These are phyloP conservation scores for Ogataea polymorpha DNA, from an alignment of 805 yeast genomes.

Conservation along the genomic window DNA sequence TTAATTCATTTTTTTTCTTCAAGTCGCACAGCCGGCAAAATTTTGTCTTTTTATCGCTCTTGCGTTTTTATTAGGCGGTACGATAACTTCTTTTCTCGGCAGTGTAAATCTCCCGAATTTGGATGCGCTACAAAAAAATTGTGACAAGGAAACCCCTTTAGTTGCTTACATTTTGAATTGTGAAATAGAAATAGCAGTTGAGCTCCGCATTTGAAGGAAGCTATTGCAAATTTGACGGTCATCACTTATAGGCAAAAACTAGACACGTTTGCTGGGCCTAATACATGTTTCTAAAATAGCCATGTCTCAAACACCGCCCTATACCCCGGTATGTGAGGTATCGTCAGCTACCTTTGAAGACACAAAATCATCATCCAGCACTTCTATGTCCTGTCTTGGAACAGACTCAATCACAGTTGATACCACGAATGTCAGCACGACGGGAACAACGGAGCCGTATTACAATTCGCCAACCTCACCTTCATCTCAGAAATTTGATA, in stretches of 20 bases:
- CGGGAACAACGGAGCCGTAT: conserved; percentile 4
- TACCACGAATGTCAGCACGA: conserved; percentile 1
- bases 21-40: background rate
- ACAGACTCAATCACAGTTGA: conserved; percentile 3
- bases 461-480: conserved; percentile 11
- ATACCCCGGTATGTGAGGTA: conserved; percentile 15
- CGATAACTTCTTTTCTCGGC: conserved; percentile 2
- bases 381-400: background rate
- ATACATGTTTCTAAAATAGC: background rate
- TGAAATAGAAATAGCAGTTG: background rate
- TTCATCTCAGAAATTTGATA: conserved; percentile 4
- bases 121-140: conserved; percentile 5
- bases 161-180: conserved; percentile 2
- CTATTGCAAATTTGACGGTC: background rate
- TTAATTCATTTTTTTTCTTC: background rate
- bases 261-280: background rate
- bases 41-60: background rate
- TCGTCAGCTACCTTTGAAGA: conserved; percentile 9
- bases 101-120: conserved; percentile 7
- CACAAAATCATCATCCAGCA: conserved; percentile 2
- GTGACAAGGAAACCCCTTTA: conserved; percentile 3
- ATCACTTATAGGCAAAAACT: background rate
- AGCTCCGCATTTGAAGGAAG: background rate
- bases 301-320: conserved; percentile 17
- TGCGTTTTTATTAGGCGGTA: background rate